Evolutionary conservation across 2,329 filamentous ascomycete species (phyloP).

Genomic region (Fusarium neocosmosporiellum): DNA sequence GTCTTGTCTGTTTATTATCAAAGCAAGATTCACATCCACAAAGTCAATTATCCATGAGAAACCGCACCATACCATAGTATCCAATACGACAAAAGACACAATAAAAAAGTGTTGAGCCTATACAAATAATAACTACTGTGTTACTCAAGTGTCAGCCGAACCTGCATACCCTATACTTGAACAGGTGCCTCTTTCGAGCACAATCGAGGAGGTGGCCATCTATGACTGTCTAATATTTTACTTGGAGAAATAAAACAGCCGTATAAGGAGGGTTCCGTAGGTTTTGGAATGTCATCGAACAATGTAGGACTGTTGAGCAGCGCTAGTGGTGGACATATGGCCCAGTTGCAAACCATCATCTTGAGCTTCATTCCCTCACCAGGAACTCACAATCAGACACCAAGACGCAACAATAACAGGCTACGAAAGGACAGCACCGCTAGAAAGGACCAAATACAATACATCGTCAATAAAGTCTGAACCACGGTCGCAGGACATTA

Average conservation of each 20-base stretch:
- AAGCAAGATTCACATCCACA: neutral
- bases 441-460: neutral
- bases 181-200: no score
- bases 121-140: neutral
- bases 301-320: no score
- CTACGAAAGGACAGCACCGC: neutral
- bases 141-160: neutral
- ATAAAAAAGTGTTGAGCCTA: neutral
- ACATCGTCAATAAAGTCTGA: rapidly evolving
- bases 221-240: neutral
- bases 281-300: rapidly evolving
- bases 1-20: neutral
- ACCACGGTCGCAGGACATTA: neutral
- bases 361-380: neutral
- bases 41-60: neutral
- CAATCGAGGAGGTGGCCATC: neutral
- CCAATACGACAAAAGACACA: neutral
- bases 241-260: neutral
- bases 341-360: neutral
- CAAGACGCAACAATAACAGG: neutral
- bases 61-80: rapidly evolving
- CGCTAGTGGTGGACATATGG: neutral
- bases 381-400: neutral
- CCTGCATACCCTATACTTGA: neutral
- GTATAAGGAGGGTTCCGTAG: rapidly evolving